A percentile compares a stretch with the other conserved stretches of the same genome.
Conservation (phyloP, 441 rosid genomes). For the Pelargonium myrrhifolium region DNA sequence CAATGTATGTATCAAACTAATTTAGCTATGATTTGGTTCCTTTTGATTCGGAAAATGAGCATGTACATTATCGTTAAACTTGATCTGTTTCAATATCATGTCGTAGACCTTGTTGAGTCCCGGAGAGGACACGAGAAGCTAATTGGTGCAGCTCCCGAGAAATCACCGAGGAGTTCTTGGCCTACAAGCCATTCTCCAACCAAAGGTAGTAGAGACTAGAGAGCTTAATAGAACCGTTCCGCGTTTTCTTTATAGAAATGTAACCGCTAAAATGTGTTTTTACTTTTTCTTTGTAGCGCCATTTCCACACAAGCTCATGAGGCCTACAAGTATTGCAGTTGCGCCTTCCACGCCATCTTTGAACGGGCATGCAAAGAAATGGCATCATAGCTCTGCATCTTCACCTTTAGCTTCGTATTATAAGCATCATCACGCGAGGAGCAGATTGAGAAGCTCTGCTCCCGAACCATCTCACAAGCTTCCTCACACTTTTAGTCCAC, state of each 20-base stretch:
- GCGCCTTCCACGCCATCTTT: constrained; percentile 36
- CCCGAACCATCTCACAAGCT: constrained; percentile 23
- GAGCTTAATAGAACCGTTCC: neutral
- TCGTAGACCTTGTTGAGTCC: constrained; percentile 28
- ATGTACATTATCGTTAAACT: constrained; percentile 1
- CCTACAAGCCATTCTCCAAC: constrained; percentile 19
- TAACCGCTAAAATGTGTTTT: neutral
- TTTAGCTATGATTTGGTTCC: neutral
- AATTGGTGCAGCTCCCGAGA: constrained; percentile 18
- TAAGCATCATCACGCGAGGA: constrained; percentile 28
- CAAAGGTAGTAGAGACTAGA: constrained; percentile 21
- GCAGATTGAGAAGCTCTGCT: constrained; percentile 19
- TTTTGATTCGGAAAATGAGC: neutral
- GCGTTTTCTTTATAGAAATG: neutral
- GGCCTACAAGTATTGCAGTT: constrained; percentile 43
- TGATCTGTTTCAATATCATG: constrained; percentile 11
- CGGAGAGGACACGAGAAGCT: constrained; percentile 25
- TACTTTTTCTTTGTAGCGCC: constrained; percentile 27
- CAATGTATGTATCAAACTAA: neutral
- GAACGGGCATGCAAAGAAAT: constrained; percentile 22
- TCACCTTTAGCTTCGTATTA: constrained; percentile 26
- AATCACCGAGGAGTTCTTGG: constrained; percentile 22
- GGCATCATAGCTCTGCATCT: constrained; percentile 26
- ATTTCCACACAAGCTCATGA: constrained; percentile 22
- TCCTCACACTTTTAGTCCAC: constrained; percentile 17